These are phyloP conservation scores for Amyloporia xantha DNA, from an alignment of 768 basidiomycete genomes.

Conservation along the genomic window DNA sequence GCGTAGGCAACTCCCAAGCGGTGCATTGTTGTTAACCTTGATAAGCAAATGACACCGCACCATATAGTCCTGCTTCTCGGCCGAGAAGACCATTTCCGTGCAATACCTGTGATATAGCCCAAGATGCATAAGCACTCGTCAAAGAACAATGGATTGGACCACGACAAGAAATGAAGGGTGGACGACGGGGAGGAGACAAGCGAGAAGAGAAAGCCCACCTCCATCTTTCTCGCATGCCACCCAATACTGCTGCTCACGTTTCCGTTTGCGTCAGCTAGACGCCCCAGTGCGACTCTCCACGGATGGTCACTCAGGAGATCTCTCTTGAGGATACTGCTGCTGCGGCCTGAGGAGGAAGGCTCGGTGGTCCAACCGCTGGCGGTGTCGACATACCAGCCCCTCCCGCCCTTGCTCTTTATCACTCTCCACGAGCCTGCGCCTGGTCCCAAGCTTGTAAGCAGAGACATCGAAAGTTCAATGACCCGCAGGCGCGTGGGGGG, in stretches of 20 bases:
- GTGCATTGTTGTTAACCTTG: constrained; percentile 65
- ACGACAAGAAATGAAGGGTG: too few species aligned
- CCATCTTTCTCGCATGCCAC: constrained; percentile 97
- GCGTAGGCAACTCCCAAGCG: too few species aligned
- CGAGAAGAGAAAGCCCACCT: constrained; percentile 70
- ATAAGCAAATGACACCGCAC: constrained; percentile 91
- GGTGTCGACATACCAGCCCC: constrained; percentile 93
- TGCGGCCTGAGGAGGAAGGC: constrained; percentile 16
- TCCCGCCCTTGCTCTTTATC: constrained; percentile 84
- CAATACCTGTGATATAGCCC: constrained; percentile 65
- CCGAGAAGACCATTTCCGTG: constrained; percentile 89
- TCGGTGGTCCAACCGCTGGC: constrained; percentile 72
- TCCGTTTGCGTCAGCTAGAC: constrained; percentile 73
- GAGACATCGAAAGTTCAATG: constrained; percentile 71
- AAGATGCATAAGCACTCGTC: too few species aligned
- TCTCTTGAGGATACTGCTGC: constrained; percentile 45
- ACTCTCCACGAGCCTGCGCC: constrained; percentile 86
- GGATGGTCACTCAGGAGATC: constrained; percentile 58
- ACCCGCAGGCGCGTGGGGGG: constrained; percentile 76
- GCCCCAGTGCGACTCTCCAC: constrained; percentile 62
- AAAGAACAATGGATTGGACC: neutral
- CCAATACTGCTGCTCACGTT: constrained; percentile 89
- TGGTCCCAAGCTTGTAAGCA: constrained; percentile 65
- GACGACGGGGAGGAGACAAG: too few species aligned
- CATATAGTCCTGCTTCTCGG: constrained; percentile 89